Conservation (phyloP, 805 yeast species). For the Monosporozyma solicola region DNA sequence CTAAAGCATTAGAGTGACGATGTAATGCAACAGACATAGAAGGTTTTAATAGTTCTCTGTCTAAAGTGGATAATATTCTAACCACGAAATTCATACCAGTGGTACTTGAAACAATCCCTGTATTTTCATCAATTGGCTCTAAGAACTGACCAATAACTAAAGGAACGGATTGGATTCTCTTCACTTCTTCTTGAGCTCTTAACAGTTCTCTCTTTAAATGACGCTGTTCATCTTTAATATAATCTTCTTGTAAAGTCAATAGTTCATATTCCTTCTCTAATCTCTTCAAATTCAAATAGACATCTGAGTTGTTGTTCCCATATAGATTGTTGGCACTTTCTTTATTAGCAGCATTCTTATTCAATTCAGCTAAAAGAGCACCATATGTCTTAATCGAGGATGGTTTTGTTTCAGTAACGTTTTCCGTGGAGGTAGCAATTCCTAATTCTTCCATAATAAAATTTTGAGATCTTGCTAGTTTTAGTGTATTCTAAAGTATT, state of each 20-base stretch:
- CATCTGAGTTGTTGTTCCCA: conserved; percentile 38
- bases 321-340: conserved; percentile 1
- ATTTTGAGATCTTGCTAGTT: neutral
- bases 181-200: conserved; percentile 97
- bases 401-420: conserved; percentile 26
- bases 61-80: conserved; percentile 86
- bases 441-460: conserved; percentile 54
- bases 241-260: conserved; percentile 82
- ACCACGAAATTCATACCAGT: conserved; percentile 98
- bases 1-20: conserved; percentile 96
- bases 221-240: conserved; percentile 96
- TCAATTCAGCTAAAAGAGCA: conserved; percentile 24
- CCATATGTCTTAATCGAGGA: conserved; percentile 26
- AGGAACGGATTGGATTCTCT: conserved; percentile 94
- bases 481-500: neutral
- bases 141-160: conserved; percentile 95
- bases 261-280: conserved; percentile 86
- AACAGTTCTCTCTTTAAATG: conserved; percentile 89
- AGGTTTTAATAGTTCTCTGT: conserved; percentile 88
- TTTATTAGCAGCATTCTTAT: conserved; percentile 10
- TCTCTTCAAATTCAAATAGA: conserved; percentile 75
- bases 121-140: conserved; percentile 93
- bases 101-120: conserved; percentile 94
- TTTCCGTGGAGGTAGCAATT: conserved; percentile 32
- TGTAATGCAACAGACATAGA: conserved; percentile 94